A percentile compares a stretch with the other conserved stretches of the same genome.
Conservation (phyloP, 192 early-diverging fungal species). For the Dissophora ornata region DNA sequence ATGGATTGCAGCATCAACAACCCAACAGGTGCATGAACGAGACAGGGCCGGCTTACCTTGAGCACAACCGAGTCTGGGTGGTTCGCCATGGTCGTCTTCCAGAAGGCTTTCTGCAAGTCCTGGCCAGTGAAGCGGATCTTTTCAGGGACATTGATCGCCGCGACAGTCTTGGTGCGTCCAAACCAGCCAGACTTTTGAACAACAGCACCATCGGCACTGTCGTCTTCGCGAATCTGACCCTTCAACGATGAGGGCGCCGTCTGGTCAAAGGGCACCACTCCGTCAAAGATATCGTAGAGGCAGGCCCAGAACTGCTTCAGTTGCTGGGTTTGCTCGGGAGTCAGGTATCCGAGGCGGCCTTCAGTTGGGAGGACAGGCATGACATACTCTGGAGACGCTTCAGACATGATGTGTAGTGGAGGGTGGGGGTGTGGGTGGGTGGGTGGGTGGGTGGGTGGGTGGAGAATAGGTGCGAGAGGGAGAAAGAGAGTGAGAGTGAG, state of each 20-base stretch:
- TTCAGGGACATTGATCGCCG: conserved; percentile 5
- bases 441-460: too few relatives aligned
- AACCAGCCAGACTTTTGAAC: conserved; percentile 35
- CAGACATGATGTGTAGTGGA: conserved; percentile 5
- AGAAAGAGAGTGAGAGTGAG: neutral
- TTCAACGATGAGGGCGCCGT: conserved; percentile 44
- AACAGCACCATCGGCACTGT: neutral
- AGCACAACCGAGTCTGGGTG: conserved; percentile 48
- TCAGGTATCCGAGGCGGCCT: conserved; percentile 50
- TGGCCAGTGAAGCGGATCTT: conserved; percentile 27
- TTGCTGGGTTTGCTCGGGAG: conserved; percentile 42
- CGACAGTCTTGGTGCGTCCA: conserved; percentile 18
- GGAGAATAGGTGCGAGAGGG: too few relatives aligned
- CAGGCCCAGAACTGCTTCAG: conserved; percentile 48
- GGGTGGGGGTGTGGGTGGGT: too few relatives aligned
- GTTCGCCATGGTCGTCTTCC: conserved; percentile 49
- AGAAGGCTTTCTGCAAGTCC: conserved; percentile 25
- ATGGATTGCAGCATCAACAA: neutral
- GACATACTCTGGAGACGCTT: conserved; percentile 12
- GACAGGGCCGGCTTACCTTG: conserved; percentile 16
- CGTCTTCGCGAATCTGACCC: conserved; percentile 40
- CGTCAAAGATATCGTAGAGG: conserved; percentile 56
- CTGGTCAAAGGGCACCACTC: conserved; percentile 46
- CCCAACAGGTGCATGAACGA: neutral
- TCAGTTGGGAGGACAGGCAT: conserved; percentile 31